Percentiles rank a stretch among this genome's conserved stretches.
Conservation (phyloP, 208 protist genomes). For the Sergeia podlipaevii region DNA sequence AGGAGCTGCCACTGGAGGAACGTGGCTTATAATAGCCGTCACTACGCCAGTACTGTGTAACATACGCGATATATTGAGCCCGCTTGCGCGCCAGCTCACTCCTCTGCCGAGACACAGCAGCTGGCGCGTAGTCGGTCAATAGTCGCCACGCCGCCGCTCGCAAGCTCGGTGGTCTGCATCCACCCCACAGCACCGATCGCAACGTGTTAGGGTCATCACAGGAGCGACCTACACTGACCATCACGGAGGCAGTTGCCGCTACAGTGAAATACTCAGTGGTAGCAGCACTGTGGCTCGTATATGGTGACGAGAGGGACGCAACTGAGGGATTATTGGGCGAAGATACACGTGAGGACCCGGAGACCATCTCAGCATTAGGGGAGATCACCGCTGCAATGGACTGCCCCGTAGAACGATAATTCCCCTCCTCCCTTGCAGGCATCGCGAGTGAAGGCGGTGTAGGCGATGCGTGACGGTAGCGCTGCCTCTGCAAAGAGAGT, state of each 20-base stretch:
- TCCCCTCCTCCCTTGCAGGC: neutral
- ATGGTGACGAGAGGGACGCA: too few relatives aligned
- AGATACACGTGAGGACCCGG: too few relatives aligned
- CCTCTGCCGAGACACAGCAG: conserved; percentile 28
- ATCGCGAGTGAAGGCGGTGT: neutral
- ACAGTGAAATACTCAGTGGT: too few relatives aligned
- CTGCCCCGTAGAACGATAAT: too few relatives aligned
- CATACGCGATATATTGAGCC: conserved; percentile 47
- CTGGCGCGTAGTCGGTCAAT: conserved; percentile 39
- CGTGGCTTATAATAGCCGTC: neutral
- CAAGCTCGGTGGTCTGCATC: conserved; percentile 29
- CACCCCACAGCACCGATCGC: conserved; percentile 45
- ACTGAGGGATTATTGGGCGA: too few relatives aligned
- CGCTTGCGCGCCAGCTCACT: conserved; percentile 63
- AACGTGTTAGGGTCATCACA: conserved; percentile 46
- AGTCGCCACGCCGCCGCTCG: conserved; percentile 65
- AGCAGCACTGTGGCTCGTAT: too few relatives aligned
- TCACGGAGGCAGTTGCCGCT: too few relatives aligned
- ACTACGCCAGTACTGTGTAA: conserved; percentile 38
- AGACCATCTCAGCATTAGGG: too few relatives aligned
- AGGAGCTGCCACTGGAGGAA: too few relatives aligned
- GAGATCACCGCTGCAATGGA: too few relatives aligned
- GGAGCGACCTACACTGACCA: conserved; percentile 28
- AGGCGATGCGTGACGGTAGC: conserved; percentile 10
- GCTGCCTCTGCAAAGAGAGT: conserved; percentile 22